Conservation (phyloP, 768 basidiomycete genomes). For the Tulasnella sp. region DNA sequence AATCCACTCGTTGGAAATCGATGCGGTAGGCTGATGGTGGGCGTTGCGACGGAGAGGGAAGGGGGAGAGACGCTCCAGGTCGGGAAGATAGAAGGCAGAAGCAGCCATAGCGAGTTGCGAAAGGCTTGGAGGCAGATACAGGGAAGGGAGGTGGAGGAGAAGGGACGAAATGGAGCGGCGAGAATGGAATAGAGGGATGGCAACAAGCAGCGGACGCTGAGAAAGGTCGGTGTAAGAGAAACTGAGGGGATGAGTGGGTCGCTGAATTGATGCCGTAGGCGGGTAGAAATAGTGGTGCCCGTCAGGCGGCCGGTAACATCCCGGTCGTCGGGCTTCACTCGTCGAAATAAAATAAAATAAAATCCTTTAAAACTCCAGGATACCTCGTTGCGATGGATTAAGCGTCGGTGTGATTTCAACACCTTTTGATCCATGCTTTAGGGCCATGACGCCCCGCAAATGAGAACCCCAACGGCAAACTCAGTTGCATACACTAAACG, state of each 20-base stretch:
- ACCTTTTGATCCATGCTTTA: neutral
- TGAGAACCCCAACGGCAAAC: neutral
- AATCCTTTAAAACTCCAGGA: neutral
- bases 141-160: neutral
- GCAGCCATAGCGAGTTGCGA: neutral
- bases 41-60: neutral
- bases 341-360: neutral
- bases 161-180: neutral
- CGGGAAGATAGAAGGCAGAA: slow-evolving; percentile 1
- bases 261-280: neutral
- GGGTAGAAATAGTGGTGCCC: neutral
- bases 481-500: neutral
- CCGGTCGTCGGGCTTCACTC: neutral
- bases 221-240: neutral
- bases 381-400: neutral
- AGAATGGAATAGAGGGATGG: neutral
- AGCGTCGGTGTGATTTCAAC: neutral
- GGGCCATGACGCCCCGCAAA: neutral
- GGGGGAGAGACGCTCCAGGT: neutral
- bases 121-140: neutral
- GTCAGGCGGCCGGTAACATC: neutral
- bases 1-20: neutral
- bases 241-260: neutral
- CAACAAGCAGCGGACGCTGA: neutral
- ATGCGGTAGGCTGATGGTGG: neutral